These are phyloP conservation scores for Jaminaea rosea DNA, from an alignment of 1,284 basidiomycete genomes.

Conservation along the genomic window DNA sequence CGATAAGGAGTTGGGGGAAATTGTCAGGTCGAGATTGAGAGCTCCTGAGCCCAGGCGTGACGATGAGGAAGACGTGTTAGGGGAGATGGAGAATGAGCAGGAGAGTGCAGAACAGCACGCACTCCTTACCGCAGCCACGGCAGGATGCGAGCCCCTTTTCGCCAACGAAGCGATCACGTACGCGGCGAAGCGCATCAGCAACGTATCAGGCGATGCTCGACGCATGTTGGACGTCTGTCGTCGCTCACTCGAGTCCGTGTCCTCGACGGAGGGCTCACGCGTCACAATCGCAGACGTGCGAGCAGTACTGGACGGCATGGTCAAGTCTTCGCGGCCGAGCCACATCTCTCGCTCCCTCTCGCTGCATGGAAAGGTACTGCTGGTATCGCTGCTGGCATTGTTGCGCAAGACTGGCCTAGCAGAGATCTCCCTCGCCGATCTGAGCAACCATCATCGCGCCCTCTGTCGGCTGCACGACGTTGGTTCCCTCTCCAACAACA, in stretches of 20 bases:
- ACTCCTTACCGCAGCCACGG: constrained; percentile 16
- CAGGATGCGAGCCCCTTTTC: constrained; percentile 57
- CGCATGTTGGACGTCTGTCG: constrained; percentile 87
- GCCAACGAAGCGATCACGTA: constrained; percentile 69
- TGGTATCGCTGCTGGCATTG: constrained; percentile 71
- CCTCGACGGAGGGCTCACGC: constrained; percentile 33
- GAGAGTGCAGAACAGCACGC: not conserved
- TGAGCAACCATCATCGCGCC: constrained; percentile 46
- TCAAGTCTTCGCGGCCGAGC: constrained; percentile 68
- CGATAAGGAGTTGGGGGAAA: constrained; percentile 69
- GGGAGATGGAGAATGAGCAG: not conserved
- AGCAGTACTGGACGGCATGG: constrained; percentile 77
- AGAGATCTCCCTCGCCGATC: constrained; percentile 74
- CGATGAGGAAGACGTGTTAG: not conserved
- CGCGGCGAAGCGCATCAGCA: constrained; percentile 81
- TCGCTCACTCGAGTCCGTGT: constrained; percentile 31
- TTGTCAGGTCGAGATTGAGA: constrained; percentile 68
- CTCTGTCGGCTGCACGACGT: constrained; percentile 29
- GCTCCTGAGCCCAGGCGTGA: not conserved
- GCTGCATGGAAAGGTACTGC: constrained; percentile 36
- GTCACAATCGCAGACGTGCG: constrained; percentile 68
- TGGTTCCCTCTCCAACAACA: too few relatives aligned
- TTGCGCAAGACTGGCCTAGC: constrained; percentile 74
- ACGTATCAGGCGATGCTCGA: constrained; percentile 87
- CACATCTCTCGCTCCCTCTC: constrained; percentile 30